Conservation (phyloP, 257 asterid genomes). For the Oldenlandia corymbosa region DNA sequence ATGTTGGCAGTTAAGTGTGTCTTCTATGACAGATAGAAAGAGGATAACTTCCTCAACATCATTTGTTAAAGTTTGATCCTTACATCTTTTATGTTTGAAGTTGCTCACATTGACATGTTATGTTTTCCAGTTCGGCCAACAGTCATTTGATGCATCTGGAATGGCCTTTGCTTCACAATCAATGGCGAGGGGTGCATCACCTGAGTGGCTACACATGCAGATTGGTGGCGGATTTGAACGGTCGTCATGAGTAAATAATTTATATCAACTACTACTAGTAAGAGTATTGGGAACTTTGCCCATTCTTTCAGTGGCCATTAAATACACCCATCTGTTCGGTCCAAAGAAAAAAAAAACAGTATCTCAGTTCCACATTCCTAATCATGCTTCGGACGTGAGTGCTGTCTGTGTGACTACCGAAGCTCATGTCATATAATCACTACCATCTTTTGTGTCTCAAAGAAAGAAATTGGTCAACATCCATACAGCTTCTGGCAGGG, state of each 20-base stretch:
- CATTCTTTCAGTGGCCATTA: conserved; percentile 5
- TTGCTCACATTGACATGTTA: background rate
- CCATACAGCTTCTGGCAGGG: conserved; percentile 1
- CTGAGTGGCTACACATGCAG: conserved; percentile 97
- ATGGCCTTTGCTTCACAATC: conserved; percentile 64
- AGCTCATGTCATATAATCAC: background rate
- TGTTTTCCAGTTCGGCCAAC: conserved; percentile 55
- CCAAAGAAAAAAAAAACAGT: background rate
- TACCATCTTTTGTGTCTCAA: background rate
- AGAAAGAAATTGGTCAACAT: conserved; percentile 9
- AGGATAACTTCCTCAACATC: background rate
- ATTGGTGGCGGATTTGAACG: conserved; percentile 80
- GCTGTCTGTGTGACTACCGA: conserved; percentile 3
- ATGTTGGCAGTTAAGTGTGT: background rate
- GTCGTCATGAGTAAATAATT: conserved; percentile 33
- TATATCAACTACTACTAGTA: conserved; percentile 3
- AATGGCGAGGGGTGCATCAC: conserved; percentile 49
- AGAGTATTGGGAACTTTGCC: conserved; percentile 7
- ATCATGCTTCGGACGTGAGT: background rate
- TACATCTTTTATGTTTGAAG: background rate
- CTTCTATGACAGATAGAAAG: background rate
- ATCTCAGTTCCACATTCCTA: background rate
- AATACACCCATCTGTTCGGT: conserved; percentile 1
- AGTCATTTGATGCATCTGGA: conserved; percentile 49
- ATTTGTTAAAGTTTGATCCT: background rate